Conservation (phyloP, 805 yeast species). For the Ogataea nitratoaversa region DNA sequence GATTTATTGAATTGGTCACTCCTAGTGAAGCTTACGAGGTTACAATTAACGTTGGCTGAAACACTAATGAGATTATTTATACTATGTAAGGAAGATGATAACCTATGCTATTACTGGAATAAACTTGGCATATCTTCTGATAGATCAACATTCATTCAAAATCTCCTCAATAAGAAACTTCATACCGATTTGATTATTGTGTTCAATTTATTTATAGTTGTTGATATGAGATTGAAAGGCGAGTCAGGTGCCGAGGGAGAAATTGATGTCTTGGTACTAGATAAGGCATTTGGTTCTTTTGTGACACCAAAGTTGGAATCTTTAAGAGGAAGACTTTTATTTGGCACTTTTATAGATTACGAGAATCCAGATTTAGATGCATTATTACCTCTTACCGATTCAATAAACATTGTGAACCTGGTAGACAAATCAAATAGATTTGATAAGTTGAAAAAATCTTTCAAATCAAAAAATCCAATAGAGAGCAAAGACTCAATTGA, state of each 20-base stretch:
- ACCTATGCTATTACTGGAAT: slow-evolving; percentile 18
- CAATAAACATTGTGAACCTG: slow-evolving; percentile 7
- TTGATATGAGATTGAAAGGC: slow-evolving; percentile 9
- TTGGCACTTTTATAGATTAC: slow-evolving; percentile 3
- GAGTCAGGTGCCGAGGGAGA: not conserved
- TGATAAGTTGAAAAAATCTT: slow-evolving; percentile 1
- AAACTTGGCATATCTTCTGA: slow-evolving; percentile 16
- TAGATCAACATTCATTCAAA: slow-evolving; percentile 6
- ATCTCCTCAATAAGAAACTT: slow-evolving; percentile 3
- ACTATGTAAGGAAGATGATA: slow-evolving; percentile 12
- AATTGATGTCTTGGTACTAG: slow-evolving; percentile 1
- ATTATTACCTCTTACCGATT: slow-evolving; percentile 9
- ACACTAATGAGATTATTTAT: slow-evolving; percentile 23
- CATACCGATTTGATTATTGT: slow-evolving; percentile 20
- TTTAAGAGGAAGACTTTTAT: slow-evolving; percentile 11
- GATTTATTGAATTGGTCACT: slow-evolving; percentile 29
- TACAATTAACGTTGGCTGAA: slow-evolving; percentile 26
- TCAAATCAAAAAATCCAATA: slow-evolving; percentile 1
- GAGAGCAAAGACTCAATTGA: not conserved
- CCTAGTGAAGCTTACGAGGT: slow-evolving; percentile 18
- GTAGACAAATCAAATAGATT: slow-evolving; percentile 8
- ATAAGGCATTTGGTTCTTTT: slow-evolving; percentile 13
- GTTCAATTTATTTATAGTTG: slow-evolving; percentile 14
- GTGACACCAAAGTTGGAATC: slow-evolving; percentile 7
- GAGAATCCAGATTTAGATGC: slow-evolving; percentile 6